These are phyloP conservation scores for Endocalyx cinctus DNA, from an alignment of 2,329 filamentous ascomycete species.

Conservation along the genomic window DNA sequence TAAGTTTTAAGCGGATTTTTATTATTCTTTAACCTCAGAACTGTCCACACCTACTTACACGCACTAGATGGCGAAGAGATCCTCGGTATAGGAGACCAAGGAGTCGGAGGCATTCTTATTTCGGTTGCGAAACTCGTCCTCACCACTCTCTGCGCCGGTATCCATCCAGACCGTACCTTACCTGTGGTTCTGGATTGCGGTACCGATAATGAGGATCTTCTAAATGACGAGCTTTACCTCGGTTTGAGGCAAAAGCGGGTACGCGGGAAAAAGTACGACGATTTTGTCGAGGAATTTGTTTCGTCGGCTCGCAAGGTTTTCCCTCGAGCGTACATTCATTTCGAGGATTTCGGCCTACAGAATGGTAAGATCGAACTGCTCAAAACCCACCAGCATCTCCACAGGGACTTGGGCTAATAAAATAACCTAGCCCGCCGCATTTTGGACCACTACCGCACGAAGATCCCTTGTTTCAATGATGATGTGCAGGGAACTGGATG, in stretches of 20 bases:
- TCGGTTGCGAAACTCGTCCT: conserved; percentile 78
- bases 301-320: conserved; percentile 62
- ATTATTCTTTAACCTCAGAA: not conserved
- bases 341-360: conserved; percentile 78
- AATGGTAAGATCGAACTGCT: too few species aligned
- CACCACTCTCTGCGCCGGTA: conserved; percentile 80
- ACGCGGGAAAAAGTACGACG: conserved; percentile 68
- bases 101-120: conserved; percentile 79
- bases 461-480: conserved; percentile 84
- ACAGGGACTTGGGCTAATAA: too few species aligned
- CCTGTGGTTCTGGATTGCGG: conserved; percentile 83
- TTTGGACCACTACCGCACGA: conserved; percentile 67
- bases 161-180: conserved; percentile 73
- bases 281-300: conserved; percentile 73
- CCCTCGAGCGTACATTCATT: conserved; percentile 80
- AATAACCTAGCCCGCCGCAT: conserved; percentile 49
- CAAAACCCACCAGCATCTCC: too few species aligned
- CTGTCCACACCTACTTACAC: conserved; percentile 10
- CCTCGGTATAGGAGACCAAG: conserved; percentile 84
- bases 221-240: conserved; percentile 75
- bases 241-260: conserved; percentile 65
- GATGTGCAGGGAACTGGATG: conserved; percentile 88
- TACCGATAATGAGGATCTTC: conserved; percentile 71
- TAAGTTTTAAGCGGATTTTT: conserved; percentile 21
- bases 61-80: conserved; percentile 60